Percentiles rank a stretch among this genome's conserved stretches.
These are phyloP conservation scores for Plasmodium yoelii DNA, from an alignment of 169 alveolate genomes.

Conservation along the genomic window DNA sequence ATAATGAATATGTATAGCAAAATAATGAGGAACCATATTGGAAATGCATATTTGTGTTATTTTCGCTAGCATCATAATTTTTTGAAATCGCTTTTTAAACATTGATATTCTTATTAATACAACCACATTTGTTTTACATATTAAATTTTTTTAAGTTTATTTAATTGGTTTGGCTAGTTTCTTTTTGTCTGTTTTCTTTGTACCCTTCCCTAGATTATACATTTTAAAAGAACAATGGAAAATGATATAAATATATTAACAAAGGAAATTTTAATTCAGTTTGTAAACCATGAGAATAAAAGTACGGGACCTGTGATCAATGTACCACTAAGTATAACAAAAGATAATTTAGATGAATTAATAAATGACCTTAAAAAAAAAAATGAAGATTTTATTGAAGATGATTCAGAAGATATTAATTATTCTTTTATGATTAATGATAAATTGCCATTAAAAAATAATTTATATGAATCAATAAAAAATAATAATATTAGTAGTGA, in stretches of 20 bases:
- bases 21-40: too few relatives aligned
- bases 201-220: too few relatives aligned
- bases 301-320: constrained; percentile 71
- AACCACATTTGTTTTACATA: too few relatives aligned
- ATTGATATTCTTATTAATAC: too few relatives aligned
- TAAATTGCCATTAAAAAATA: constrained; percentile 80
- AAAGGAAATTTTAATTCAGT: constrained; percentile 66
- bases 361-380: constrained; percentile 78
- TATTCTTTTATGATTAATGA: constrained; percentile 83
- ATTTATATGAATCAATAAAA: constrained; percentile 80
- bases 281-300: constrained; percentile 73
- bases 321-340: constrained; percentile 78
- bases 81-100: too few relatives aligned
- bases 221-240: constrained; percentile 17
- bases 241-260: background rate
- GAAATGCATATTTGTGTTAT: too few relatives aligned
- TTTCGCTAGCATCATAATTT: too few relatives aligned
- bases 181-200: too few relatives aligned
- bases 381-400: constrained; percentile 60
- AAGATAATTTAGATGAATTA: constrained; percentile 82
- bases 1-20: too few relatives aligned
- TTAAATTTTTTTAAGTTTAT: too few relatives aligned
- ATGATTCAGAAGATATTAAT: constrained; percentile 76
- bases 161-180: too few relatives aligned
- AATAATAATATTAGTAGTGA: constrained; percentile 84